A percentile compares a stretch with the other conserved stretches of the same genome.
Evolutionary conservation across 345 rosid species (phyloP).

Genomic region (Eucalyptus rudis): DNA sequence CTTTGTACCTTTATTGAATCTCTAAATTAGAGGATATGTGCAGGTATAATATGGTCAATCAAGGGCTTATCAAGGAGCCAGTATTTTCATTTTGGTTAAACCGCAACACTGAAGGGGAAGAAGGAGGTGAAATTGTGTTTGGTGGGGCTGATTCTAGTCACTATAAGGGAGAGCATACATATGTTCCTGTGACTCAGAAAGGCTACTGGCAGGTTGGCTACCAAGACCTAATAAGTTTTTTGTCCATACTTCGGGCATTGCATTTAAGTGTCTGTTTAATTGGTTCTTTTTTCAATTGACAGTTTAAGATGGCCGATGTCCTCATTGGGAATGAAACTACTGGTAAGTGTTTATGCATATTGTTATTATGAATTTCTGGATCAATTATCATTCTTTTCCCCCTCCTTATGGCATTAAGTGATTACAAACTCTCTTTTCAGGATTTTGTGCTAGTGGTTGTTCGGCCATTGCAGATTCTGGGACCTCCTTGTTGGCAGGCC

Average conservation of each 20-base stretch:
- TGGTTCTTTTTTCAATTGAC: background rate
- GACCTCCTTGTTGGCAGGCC: slow-evolving; percentile 88
- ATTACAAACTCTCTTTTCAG: slow-evolving; percentile 14
- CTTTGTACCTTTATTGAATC: background rate
- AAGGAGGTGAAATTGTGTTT: slow-evolving; percentile 90
- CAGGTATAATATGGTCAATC: slow-evolving; percentile 84
- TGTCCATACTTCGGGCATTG: background rate
- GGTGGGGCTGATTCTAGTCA: slow-evolving; percentile 80
- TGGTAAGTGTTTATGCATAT: slow-evolving; percentile 19
- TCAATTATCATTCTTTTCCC: background rate
- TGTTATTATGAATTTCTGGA: background rate
- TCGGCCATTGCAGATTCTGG: slow-evolving; percentile 92
- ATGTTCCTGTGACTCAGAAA: slow-evolving; percentile 77
- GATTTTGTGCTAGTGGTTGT: slow-evolving; percentile 51
- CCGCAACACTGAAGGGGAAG: slow-evolving; percentile 53
- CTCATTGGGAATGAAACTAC: slow-evolving; percentile 66
- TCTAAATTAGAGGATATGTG: background rate
- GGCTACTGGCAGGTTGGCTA: slow-evolving; percentile 87
- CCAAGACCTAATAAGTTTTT: background rate
- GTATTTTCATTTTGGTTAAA: slow-evolving; percentile 91
- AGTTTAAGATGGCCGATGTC: slow-evolving; percentile 89
- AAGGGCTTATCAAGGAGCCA: slow-evolving; percentile 69
- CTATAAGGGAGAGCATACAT: slow-evolving; percentile 74
- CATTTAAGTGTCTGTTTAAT: background rate
- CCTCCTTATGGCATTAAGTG: background rate